phyloP scores from a whole-genome alignment of 768 basidiomycete genomes.

The Clathrus columnatus region DNA sequence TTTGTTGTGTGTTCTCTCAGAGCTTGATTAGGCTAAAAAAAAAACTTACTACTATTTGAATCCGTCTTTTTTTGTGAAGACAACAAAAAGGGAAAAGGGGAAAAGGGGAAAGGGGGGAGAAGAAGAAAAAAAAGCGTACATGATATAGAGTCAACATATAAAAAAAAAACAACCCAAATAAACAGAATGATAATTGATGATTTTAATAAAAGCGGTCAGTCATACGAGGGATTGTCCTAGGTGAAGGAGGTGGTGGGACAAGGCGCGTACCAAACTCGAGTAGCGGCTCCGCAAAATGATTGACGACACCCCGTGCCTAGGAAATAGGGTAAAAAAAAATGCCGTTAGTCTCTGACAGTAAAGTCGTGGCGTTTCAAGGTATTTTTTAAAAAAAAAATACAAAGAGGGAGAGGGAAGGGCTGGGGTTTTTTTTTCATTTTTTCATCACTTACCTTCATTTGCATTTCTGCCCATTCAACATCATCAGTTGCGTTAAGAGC shows the following conservation, averaged over 20 bases:
- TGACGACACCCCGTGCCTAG: conserved; percentile 7
- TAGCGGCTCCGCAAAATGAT: conserved; percentile 6
- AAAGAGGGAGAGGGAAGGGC: neutral
- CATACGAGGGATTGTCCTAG: neutral
- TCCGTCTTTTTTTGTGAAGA: too few species aligned
- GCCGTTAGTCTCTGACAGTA: neutral
- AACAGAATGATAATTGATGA: neutral
- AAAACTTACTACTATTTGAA: too few species aligned
- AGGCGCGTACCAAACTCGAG: conserved; percentile 4
- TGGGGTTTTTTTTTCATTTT: too few species aligned
- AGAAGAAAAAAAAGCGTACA: neutral
- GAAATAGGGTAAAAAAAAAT: neutral
- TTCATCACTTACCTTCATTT: conserved; percentile 43
- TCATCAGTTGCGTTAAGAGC: conserved; percentile 53
- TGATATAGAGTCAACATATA: neutral
- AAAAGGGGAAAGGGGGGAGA: too few species aligned
- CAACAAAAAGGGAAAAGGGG: too few species aligned
- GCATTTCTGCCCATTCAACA: conserved; percentile 61
- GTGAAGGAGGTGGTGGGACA: neutral
- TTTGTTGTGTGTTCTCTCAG: too few species aligned
- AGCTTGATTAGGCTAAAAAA: too few species aligned
- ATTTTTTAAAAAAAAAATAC: neutral
- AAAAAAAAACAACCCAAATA: neutral
- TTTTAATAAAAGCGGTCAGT: conserved; percentile 6
- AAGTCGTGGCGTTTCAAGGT: neutral